Evolutionary conservation across 2,329 filamentous ascomycete species (phyloP).

Genomic region (Raffaelea albimanens): DNA sequence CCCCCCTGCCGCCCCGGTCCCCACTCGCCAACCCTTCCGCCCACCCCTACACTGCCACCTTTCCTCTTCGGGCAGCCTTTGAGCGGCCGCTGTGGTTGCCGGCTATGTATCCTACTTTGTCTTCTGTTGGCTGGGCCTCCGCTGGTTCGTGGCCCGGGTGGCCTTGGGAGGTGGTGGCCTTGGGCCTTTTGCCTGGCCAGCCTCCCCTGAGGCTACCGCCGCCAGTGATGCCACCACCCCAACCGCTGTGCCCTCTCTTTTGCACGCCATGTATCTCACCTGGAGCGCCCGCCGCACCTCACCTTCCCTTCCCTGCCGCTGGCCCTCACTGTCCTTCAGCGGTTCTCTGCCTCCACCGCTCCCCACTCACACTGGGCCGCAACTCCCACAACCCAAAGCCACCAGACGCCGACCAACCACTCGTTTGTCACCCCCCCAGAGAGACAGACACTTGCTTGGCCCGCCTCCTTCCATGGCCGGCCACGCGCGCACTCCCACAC

Average conservation of each 20-base stretch:
- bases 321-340: neutral
- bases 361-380: slow-evolving; percentile 2
- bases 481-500: neutral
- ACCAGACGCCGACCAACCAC: neutral
- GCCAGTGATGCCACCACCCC: neutral
- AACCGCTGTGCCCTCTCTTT: neutral
- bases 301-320: too few species aligned
- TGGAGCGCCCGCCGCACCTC: too few species aligned
- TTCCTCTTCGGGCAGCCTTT: slow-evolving; percentile 4
- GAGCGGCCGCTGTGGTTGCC: too few species aligned
- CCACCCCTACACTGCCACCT: slow-evolving; percentile 8
- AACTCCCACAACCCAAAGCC: slow-evolving; percentile 1
- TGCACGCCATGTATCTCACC: neutral
- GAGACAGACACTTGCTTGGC: neutral
- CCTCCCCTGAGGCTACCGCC: too few species aligned
- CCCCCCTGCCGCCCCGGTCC: neutral
- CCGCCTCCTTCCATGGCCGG: neutral
- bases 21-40: slow-evolving; percentile 1
- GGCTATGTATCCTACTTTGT: too few species aligned
- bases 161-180: neutral
- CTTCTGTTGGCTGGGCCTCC: too few species aligned
- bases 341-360: neutral
- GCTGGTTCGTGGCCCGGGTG: slow-evolving; percentile 3
- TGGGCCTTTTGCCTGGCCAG: too few species aligned
- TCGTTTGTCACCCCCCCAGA: neutral